Percentiles rank a stretch among this genome's conserved stretches.
Conservation (phyloP, 192 early-diverging fungal genomes). For the Diversispora epigaea region DNA sequence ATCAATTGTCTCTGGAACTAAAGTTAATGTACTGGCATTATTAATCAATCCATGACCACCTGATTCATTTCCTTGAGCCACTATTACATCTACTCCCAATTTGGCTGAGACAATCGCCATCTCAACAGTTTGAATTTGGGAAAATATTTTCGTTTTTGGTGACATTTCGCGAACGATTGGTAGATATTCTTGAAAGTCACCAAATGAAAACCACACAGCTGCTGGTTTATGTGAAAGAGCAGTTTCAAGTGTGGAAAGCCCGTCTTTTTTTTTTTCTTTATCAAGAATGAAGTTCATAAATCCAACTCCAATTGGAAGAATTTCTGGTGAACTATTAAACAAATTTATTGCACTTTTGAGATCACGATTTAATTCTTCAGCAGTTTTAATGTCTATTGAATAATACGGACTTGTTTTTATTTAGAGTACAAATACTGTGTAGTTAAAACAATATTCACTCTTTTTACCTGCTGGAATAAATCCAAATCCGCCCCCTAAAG, state of each 20-base stretch:
- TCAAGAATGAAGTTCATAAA: constrained; percentile 46
- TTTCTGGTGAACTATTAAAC: neutral
- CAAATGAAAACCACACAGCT: constrained; percentile 50
- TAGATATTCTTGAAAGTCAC: constrained; percentile 42
- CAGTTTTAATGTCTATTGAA: neutral
- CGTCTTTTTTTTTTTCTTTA: too few relatives aligned
- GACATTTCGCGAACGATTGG: constrained; percentile 34
- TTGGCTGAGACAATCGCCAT: constrained; percentile 44
- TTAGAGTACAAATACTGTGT: neutral
- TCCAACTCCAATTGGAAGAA: constrained; percentile 44
- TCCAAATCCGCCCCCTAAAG: neutral
- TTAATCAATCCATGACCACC: constrained; percentile 47
- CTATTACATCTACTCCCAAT: constrained; percentile 48
- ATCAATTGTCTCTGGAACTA: constrained; percentile 37
- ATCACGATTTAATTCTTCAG: neutral
- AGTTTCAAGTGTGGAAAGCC: constrained; percentile 32
- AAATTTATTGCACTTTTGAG: neutral
- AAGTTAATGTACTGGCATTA: constrained; percentile 31
- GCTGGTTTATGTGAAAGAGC: constrained; percentile 36
- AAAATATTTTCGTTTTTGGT: constrained; percentile 38
- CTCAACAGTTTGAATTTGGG: constrained; percentile 48
- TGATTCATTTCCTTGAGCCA: constrained; percentile 49
- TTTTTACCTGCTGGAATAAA: neutral
- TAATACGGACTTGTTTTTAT: neutral
- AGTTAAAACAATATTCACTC: neutral